phyloP scores from a whole-genome alignment of 2,329 filamentous ascomycete species.

The Hypoxylon rubiginosum region DNA sequence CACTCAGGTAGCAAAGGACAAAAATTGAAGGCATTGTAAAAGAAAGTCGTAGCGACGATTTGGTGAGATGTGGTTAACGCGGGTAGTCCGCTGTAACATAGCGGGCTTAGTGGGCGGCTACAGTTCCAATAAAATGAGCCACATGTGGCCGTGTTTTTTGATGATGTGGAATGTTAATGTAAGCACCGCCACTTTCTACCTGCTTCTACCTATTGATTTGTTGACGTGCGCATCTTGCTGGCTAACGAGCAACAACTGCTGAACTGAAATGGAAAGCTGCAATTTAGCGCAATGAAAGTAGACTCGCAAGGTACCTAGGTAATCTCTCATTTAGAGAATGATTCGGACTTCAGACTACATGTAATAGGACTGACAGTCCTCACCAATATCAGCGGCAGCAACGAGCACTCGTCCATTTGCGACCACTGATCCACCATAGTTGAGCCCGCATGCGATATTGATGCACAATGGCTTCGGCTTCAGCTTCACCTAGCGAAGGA shows the following conservation, averaged over 20 bases:
- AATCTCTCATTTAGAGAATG: neutral
- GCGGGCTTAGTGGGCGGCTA: neutral
- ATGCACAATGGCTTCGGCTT: constrained; percentile 46
- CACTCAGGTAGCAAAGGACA: no score
- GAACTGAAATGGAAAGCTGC: constrained; percentile 6
- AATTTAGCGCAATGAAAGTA: neutral
- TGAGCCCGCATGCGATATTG: neutral
- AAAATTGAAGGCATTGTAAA: neutral
- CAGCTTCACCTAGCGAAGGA: constrained; percentile 46
- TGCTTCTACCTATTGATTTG: constrained; percentile 27
- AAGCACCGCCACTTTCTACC: constrained; percentile 36
- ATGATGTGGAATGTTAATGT: neutral
- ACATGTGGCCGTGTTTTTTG: constrained; percentile 23
- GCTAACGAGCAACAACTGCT: constrained; percentile 24
- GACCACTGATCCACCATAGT: neutral
- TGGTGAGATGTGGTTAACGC: neutral
- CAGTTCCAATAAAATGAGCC: constrained; percentile 2
- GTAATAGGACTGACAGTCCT: neutral
- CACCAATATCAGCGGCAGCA: neutral
- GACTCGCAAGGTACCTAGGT: neutral
- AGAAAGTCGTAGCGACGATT: neutral
- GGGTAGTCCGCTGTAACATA: no score
- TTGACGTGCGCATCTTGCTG: constrained; percentile 43
- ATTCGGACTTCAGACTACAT: neutral
- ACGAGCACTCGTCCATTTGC: neutral